Conservation (phyloP, 1,284 basidiomycete species). For the Ceratobasidium sp. region DNA sequence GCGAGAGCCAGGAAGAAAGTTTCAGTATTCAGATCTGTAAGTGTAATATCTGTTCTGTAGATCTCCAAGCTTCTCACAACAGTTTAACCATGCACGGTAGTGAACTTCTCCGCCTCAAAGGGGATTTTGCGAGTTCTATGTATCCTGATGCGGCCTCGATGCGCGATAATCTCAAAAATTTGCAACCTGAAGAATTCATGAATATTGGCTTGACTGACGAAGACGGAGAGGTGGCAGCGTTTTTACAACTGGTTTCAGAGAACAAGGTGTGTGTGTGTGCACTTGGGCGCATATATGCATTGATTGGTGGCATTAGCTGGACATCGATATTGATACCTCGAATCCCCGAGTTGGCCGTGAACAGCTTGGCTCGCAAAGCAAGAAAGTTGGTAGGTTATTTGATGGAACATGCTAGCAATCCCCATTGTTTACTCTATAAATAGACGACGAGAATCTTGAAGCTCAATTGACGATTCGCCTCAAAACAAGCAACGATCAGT, state of each 20-base stretch:
- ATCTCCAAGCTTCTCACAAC: neutral
- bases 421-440: neutral
- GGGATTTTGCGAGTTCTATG: conserved; percentile 68
- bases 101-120: conserved; percentile 61
- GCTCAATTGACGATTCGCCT: conserved; percentile 63
- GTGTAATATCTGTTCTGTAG: neutral
- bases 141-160: conserved; percentile 66
- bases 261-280: conserved; percentile 57
- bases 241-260: conserved; percentile 74
- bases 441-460: conserved; percentile 82
- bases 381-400: conserved; percentile 69
- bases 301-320: conserved; percentile 55
- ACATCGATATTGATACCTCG: conserved; percentile 70
- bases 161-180: conserved; percentile 59
- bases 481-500: conserved; percentile 46
- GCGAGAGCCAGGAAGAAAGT: conserved; percentile 37
- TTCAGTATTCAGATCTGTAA: conserved; percentile 41
- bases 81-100: conserved; percentile 28
- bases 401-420: neutral
- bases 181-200: conserved; percentile 56
- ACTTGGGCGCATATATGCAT: neutral
- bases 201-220: conserved; percentile 29
- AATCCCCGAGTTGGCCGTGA: conserved; percentile 60
- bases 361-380: conserved; percentile 78
- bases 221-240: conserved; percentile 75